These are phyloP conservation scores for Calonectria pteridis DNA, from an alignment of 2,329 filamentous ascomycete genomes.

Conservation along the genomic window DNA sequence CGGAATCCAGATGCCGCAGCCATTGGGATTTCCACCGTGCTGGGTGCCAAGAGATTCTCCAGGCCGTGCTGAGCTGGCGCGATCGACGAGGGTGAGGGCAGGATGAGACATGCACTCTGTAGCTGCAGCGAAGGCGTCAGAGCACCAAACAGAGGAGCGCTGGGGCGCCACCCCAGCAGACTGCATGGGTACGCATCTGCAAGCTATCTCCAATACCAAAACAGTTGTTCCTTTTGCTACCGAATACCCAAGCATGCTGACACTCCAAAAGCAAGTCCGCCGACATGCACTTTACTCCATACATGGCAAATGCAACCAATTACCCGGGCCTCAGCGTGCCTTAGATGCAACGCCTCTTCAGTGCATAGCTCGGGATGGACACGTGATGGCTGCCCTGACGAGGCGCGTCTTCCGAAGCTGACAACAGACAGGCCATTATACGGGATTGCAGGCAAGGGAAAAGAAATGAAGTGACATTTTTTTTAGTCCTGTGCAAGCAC, in stretches of 20 bases:
- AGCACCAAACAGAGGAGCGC: background rate
- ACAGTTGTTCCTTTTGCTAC: conserved; percentile 3
- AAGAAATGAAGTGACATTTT: background rate
- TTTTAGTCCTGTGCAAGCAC: background rate
- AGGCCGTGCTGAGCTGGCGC: background rate
- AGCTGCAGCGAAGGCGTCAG: background rate
- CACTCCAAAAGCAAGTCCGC: background rate
- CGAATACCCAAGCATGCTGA: background rate
- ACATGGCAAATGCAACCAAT: background rate
- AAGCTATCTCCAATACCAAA: conserved; percentile 4
- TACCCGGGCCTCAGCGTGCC: background rate
- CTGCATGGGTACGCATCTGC: background rate
- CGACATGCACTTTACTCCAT: conserved; percentile 4
- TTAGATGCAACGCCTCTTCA: background rate
- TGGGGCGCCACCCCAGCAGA: background rate
- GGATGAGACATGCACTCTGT: conserved; percentile 7
- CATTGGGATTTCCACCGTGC: background rate
- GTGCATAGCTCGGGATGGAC: conserved; percentile 22
- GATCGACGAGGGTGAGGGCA: background rate
- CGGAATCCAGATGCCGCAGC: background rate
- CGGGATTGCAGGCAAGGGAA: background rate
- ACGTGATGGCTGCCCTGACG: conserved; percentile 31
- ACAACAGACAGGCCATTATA: background rate
- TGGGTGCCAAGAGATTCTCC: background rate
- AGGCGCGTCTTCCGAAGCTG: conserved; percentile 10